Base-by-base conservation (phyloP, 1,139 yeast genomes). In the Pneumocystis murina region DNA sequence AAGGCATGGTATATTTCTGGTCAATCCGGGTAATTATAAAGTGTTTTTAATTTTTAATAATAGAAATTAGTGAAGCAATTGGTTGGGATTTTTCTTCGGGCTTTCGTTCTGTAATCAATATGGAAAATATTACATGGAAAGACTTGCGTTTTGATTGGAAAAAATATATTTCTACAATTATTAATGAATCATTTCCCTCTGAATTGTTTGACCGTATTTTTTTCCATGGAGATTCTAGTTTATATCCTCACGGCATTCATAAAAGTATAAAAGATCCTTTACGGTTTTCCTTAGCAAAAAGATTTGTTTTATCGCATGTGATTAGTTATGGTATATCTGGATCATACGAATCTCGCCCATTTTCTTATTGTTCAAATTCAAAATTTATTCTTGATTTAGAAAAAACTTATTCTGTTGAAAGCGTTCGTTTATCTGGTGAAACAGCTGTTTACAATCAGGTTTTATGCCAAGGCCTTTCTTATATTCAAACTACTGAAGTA, bases 201-300 rank as follows among this genome's bases (percentile, higher is more conserved):
- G 55, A 48, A 5, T 30, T 59, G 14, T 39, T 59, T 14, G 17
- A 59, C 10, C 12, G 7, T 24, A 17, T 59, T 40, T 59, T 59
- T 40, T 59, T 28, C 4, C 48, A 59, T 40, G 60, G 60, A 28
- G 60, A 59, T 24, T 14, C 60, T 30, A 24, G 30, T 28, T 24
- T 24, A 24, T 59, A 59, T 30, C 60, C 60, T 16, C 60, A 24
- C 14, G 60, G 60, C 5, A 30, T 59, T 40, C 60, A 59, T 59
- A 59, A 39, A 20, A 24, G 24, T 14, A 24, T 59, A 39, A 59
- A 59, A 24, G 55, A 48, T 24, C 55, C 30, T 48, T 48, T 48
- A 24, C 55, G 55, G 3, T 24, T 24, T 48, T 48, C 55, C 17
- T 48, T 48, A 24, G 55, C 55, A 24, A 48, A 48, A 12, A 48